A percentile compares a stretch with the other conserved stretches of the same genome.
These are phyloP conservation scores for Boletus rubescentipes DNA, from an alignment of 768 basidiomycete genomes.

Conservation along the genomic window DNA sequence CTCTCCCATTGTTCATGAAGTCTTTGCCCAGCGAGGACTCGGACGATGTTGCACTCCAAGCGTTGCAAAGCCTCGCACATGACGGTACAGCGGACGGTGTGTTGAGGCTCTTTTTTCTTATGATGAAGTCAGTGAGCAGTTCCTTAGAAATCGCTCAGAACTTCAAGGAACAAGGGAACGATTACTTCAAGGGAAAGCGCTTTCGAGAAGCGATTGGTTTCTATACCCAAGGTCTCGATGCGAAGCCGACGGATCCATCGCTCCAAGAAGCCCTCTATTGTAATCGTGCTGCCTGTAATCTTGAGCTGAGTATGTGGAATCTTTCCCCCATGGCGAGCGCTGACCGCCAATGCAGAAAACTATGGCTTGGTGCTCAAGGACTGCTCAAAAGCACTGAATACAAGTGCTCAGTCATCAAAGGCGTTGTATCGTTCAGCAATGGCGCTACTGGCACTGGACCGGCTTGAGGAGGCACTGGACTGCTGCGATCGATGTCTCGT, in stretches of 20 bases:
- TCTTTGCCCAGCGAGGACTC: slow-evolving; percentile 68
- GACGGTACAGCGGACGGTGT: slow-evolving; percentile 94
- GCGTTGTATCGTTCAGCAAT: slow-evolving; percentile 83
- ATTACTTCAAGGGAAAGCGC: slow-evolving; percentile 85
- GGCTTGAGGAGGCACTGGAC: slow-evolving; percentile 80
- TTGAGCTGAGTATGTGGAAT: slow-evolving; percentile 69
- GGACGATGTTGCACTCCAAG: slow-evolving; percentile 67
- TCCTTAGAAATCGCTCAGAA: slow-evolving; percentile 79
- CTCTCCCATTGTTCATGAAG: slow-evolving; percentile 91
- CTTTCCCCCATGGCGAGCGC: neutral
- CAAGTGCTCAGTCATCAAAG: slow-evolving; percentile 72
- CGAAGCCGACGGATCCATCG: slow-evolving; percentile 62
- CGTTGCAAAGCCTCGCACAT: slow-evolving; percentile 80
- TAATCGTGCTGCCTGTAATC: slow-evolving; percentile 92
- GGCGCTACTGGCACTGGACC: slow-evolving; percentile 72
- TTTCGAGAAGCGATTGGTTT: slow-evolving; percentile 86
- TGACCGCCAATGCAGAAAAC: slow-evolving; percentile 58
- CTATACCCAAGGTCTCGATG: slow-evolving; percentile 88
- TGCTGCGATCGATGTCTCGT: slow-evolving; percentile 69
- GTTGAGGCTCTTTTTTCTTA: slow-evolving; percentile 30
- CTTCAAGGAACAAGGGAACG: slow-evolving; percentile 96
- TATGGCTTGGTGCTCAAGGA: slow-evolving; percentile 85
- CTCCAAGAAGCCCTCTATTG: slow-evolving; percentile 70
- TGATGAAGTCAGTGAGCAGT: neutral
- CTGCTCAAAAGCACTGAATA: slow-evolving; percentile 66